These are phyloP conservation scores for Wallacemonas sp. DNA, from an alignment of 208 protist species.

Conservation along the genomic window DNA sequence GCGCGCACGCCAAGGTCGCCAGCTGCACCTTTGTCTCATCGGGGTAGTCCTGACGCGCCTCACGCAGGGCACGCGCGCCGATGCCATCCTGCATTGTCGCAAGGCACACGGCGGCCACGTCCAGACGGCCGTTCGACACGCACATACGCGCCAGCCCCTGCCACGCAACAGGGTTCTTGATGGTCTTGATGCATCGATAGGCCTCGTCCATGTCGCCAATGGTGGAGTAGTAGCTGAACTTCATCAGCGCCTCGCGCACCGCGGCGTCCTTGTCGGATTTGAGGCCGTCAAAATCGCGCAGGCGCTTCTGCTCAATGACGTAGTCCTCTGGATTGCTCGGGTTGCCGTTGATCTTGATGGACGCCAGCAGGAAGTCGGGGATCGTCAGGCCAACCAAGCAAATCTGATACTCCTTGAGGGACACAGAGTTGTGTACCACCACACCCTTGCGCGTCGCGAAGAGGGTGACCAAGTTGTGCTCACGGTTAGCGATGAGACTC, in stretches of 20 bases:
- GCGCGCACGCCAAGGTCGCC: constrained; percentile 94
- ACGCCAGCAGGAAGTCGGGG: constrained; percentile 89
- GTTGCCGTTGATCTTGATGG: constrained; percentile 81
- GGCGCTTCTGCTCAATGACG: constrained; percentile 87
- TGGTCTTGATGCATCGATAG: constrained; percentile 95
- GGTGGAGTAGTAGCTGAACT: constrained; percentile 96
- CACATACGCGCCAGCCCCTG: constrained; percentile 96
- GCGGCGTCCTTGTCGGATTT: constrained; percentile 85
- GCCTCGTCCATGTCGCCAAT: constrained; percentile 98
- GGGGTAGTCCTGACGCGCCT: constrained; percentile 83
- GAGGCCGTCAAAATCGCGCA: constrained; percentile 94
- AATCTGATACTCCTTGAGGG: constrained; percentile 82
- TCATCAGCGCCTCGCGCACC: constrained; percentile 93
- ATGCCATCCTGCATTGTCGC: constrained; percentile 94
- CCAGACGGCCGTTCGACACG: constrained; percentile 92
- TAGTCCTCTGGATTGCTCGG: constrained; percentile 81
- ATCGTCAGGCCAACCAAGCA: constrained; percentile 91
- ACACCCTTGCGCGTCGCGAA: constrained; percentile 83
- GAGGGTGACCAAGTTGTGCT: constrained; percentile 87
- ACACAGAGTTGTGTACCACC: constrained; percentile 79
- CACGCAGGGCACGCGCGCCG: constrained; percentile 85
- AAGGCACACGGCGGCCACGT: constrained; percentile 95
- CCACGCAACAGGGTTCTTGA: constrained; percentile 94
- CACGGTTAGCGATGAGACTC: constrained; percentile 58
- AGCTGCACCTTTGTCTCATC: constrained; percentile 89